phyloP scores from a whole-genome alignment of 2,329 filamentous ascomycete genomes.

The Apiospora sp. region DNA sequence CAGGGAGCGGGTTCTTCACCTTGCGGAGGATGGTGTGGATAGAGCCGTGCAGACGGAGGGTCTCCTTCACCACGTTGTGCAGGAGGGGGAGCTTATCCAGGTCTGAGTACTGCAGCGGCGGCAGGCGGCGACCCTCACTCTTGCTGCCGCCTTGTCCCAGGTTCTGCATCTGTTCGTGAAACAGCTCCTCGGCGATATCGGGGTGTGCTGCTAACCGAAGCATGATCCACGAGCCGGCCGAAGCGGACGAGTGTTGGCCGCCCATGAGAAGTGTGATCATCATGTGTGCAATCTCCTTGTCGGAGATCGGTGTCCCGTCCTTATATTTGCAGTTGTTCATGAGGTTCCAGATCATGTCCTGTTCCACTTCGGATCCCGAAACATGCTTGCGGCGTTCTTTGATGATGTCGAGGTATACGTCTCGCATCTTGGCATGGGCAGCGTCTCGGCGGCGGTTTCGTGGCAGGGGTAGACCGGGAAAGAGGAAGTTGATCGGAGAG shows the following conservation, averaged over 20 bases:
- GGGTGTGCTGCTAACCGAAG: slow-evolving; percentile 75
- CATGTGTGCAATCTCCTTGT: slow-evolving; percentile 82
- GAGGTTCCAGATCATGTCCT: slow-evolving; percentile 81
- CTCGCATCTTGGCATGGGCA: slow-evolving; percentile 75
- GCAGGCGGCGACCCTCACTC: slow-evolving; percentile 63
- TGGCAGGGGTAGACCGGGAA: slow-evolving; percentile 80
- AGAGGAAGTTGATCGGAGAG: slow-evolving; percentile 80
- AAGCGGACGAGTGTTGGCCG: slow-evolving; percentile 81
- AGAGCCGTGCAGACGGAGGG: slow-evolving; percentile 74
- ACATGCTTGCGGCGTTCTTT: slow-evolving; percentile 61
- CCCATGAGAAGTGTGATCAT: slow-evolving; percentile 89
- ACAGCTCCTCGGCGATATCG: slow-evolving; percentile 73
- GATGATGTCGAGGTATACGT: slow-evolving; percentile 77
- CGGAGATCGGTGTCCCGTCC: slow-evolving; percentile 71
- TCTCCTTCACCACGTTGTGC: slow-evolving; percentile 73
- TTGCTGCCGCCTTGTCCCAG: slow-evolving; percentile 52
- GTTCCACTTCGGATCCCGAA: slow-evolving; percentile 56
- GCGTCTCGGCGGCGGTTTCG: slow-evolving; percentile 76
- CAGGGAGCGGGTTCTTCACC: slow-evolving; percentile 71
- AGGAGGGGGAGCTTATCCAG: slow-evolving; percentile 69
- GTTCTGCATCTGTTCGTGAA: slow-evolving; percentile 69
- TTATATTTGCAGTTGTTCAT: slow-evolving; percentile 80
- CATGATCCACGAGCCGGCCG: slow-evolving; percentile 80
- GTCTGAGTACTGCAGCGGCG: slow-evolving; percentile 66
- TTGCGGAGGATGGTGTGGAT: slow-evolving; percentile 78